These are phyloP conservation scores for Penicillium bialowiezense DNA, from an alignment of 495 filamentous ascomycete genomes.

Conservation along the genomic window DNA sequence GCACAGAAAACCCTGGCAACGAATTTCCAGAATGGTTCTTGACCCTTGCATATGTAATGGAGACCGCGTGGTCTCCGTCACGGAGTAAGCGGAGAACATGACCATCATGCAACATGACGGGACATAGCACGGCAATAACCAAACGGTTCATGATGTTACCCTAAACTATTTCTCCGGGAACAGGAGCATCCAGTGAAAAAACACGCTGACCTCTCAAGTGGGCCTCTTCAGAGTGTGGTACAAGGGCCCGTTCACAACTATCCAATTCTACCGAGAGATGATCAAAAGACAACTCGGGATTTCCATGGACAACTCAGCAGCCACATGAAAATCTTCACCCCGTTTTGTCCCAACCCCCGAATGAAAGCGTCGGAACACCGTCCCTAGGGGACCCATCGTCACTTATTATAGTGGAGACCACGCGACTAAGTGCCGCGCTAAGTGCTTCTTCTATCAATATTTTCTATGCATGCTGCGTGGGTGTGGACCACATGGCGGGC, in stretches of 20 bases:
- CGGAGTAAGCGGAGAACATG: not conserved
- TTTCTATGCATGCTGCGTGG: conserved; percentile 7
- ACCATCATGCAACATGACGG: not conserved
- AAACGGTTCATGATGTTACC: not conserved
- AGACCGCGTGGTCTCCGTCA: not conserved
- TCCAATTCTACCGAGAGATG: not conserved
- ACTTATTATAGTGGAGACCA: conserved; percentile 6
- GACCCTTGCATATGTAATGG: not conserved
- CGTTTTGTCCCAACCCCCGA: not conserved
- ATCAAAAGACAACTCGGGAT: not conserved
- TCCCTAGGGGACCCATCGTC: conserved; percentile 2
- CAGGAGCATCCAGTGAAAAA: not conserved
- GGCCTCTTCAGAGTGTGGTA: not conserved
- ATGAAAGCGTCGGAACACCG: not conserved
- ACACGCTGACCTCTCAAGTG: not conserved
- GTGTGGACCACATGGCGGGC: conserved; percentile 9
- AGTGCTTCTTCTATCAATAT: conserved; percentile 1
- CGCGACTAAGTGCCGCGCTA: conserved; percentile 8
- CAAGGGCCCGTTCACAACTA: not conserved
- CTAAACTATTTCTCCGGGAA: not conserved
- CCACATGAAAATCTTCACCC: conserved; percentile 1
- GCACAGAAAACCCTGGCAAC: no score
- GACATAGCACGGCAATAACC: not conserved
- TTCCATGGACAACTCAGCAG: not conserved
- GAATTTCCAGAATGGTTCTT: no score